Conservation (phyloP, 257 asterid species). For the Linaria vulgaris region DNA sequence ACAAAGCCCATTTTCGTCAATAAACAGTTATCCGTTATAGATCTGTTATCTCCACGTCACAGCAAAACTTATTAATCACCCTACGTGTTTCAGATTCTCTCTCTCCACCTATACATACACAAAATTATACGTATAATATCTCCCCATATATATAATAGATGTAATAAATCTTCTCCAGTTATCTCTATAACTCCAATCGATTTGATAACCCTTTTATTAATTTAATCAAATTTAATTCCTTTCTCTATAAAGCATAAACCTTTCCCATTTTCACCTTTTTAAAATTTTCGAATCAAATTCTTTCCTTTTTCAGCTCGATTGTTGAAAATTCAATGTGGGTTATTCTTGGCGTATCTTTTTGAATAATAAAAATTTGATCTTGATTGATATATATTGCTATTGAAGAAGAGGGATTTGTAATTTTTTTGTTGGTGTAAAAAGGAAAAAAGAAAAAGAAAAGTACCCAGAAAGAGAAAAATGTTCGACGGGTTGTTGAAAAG, state of each 20-base stretch:
- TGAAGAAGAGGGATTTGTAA: background rate
- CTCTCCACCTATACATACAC: too few species aligned
- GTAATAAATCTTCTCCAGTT: constrained; percentile 1
- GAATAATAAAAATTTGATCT: too few species aligned
- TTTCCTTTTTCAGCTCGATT: constrained; percentile 34
- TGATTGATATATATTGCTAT: constrained; percentile 2
- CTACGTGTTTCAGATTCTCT: too few species aligned
- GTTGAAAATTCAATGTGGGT: constrained; percentile 19
- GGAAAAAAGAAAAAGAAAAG: too few species aligned
- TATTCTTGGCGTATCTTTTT: constrained; percentile 33
- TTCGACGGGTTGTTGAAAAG: constrained; percentile 59
- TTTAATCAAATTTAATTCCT: background rate
- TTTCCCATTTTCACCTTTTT: constrained; percentile 16
- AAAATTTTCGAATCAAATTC: constrained; percentile 50
- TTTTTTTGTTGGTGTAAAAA: too few species aligned
- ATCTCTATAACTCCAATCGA: constrained; percentile 23
- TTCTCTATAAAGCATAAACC: background rate
- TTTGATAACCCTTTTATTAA: constrained; percentile 23
- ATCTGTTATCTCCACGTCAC: too few species aligned
- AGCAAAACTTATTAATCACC: too few species aligned
- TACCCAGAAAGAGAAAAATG: constrained; percentile 43
- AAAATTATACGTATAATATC: too few species aligned
- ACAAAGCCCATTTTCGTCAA: too few species aligned
- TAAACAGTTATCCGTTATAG: too few species aligned
- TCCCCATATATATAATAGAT: too few species aligned